Evolutionary conservation across 2,329 filamentous ascomycete species (phyloP).

Genomic region (Penicillium digitatum): DNA sequence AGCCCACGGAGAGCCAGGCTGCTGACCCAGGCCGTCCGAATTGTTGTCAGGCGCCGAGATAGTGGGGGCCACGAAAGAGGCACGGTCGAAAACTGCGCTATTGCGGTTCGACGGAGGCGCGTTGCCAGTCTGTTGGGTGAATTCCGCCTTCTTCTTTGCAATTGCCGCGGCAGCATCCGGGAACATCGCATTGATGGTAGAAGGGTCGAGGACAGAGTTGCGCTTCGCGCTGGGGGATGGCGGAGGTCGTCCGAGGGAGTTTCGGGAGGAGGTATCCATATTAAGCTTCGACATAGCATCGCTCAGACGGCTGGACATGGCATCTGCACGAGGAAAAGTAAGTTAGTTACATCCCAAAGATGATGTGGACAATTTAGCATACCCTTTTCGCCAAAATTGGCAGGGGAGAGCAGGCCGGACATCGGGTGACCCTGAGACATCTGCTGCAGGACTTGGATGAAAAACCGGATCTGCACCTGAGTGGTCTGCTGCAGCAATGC

Average conservation of each 20-base stretch:
- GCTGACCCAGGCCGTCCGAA: conserved; percentile 59
- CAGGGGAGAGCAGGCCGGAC: conserved; percentile 89
- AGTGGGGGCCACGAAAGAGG: conserved; percentile 68
- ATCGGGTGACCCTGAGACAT: conserved; percentile 98
- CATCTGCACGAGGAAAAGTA: conserved; percentile 56
- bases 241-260: conserved; percentile 77
- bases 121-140: conserved; percentile 89
- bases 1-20: conserved; percentile 78
- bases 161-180: conserved; percentile 98
- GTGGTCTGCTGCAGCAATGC: conserved; percentile 96
- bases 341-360: conserved; percentile 9
- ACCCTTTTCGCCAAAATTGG: conserved; percentile 94
- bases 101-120: conserved; percentile 89
- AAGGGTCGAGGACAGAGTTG: conserved; percentile 88
- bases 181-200: conserved; percentile 98
- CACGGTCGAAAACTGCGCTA: conserved; percentile 71
- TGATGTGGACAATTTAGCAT: conserved; percentile 26
- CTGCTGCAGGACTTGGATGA: conserved; percentile 96
- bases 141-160: conserved; percentile 95
- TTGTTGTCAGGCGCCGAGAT: conserved; percentile 65
- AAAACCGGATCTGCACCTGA: conserved; percentile 97
- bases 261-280: conserved; percentile 72
- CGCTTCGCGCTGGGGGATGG: conserved; percentile 77
- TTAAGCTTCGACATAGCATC: conserved; percentile 96
- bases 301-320: conserved; percentile 92